phyloP scores from a whole-genome alignment of 306 rosid genomes.

The Acacia confusa region DNA sequence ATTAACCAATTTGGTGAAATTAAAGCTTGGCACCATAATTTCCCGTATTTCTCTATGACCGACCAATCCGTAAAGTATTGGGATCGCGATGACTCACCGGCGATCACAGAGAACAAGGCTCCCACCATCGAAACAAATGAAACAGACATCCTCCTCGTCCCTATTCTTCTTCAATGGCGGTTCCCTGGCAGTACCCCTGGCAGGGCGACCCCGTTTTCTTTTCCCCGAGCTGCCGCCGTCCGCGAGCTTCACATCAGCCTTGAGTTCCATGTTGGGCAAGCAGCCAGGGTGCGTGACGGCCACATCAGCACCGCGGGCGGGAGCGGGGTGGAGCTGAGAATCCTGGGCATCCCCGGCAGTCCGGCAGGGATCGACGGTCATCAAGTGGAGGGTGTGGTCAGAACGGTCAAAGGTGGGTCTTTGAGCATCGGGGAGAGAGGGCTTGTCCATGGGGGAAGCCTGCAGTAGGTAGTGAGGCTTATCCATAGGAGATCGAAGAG shows the following conservation, averaged over 20 bases:
- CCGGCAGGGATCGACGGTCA: slow-evolving; percentile 36
- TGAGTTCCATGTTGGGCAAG: slow-evolving; percentile 15
- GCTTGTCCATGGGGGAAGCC: slow-evolving; percentile 4
- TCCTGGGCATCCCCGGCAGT: slow-evolving; percentile 32
- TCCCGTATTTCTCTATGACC: background rate
- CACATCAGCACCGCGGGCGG: slow-evolving; percentile 31
- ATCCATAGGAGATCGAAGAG: slow-evolving; percentile 38
- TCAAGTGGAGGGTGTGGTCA: slow-evolving; percentile 10
- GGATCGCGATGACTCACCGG: slow-evolving; percentile 61
- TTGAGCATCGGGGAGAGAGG: slow-evolving; percentile 5
- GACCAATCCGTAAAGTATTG: slow-evolving; percentile 8
- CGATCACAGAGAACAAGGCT: slow-evolving; percentile 98
- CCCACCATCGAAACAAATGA: slow-evolving; percentile 97
- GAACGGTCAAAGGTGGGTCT: slow-evolving; percentile 9
- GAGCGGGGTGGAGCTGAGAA: slow-evolving; percentile 40
- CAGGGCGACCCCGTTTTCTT: slow-evolving; percentile 83
- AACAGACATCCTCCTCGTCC: slow-evolving; percentile 94
- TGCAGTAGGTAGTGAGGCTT: background rate
- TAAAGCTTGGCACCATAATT: slow-evolving; percentile 9
- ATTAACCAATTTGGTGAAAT: background rate
- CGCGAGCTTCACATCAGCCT: slow-evolving; percentile 27
- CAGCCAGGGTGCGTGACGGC: slow-evolving; percentile 11
- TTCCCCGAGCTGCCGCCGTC: slow-evolving; percentile 43
- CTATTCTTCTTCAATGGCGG: slow-evolving; percentile 41
- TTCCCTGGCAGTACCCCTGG: slow-evolving; percentile 44